Evolutionary conservation across 495 filamentous ascomycete genomes (phyloP), one percentile per base, ranked within the genome.

Genomic region (Aspergillus panamensis): DNA sequence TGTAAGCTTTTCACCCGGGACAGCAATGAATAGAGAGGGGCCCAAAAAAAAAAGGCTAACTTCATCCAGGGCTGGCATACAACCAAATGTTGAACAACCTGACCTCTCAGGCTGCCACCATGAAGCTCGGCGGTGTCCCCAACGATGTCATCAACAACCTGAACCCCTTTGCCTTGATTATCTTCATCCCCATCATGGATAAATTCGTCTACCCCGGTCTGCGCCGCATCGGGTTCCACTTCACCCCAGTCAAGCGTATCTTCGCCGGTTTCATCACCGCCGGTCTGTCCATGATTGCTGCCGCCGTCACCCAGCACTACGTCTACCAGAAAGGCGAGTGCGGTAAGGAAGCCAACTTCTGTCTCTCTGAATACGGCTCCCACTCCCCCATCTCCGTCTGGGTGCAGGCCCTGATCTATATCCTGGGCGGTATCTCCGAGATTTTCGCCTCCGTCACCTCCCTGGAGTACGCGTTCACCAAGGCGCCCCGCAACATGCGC

Each of bases 61-160:
- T 21, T 21, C 5, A 56, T 42, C 10, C 32, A 73, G 68, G 82
- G 77, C 76, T 90, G 45, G 73, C 80, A 14, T 83, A 84, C 62
- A 79, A 80, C 55, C 80, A 84, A 62, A 79, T 74, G 66, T 75
- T 75, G 64, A 87, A 85, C 78, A 92, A 90, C 72, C 72, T 92
- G n/a, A 84, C 82, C 35, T 88, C 85, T 9, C 88, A 90, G 69
- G 89, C 89, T 3, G 83, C 83, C 7, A 84, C 82, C 7, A 88
- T 93, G 87, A 61, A 74, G 8, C 78, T 90, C 12, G 79, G 81
- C 48, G 86, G 87, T 12, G 80, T 90, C 0, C 90, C 90, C 51
- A 90, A 92, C 72, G 90, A 94, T 65, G 78, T 92, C 25, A 76
- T 92, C 62, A 82, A 81, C 61, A 94, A 92, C 67, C 80, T 94